A percentile compares a stretch with the other conserved stretches of the same genome.
These are phyloP conservation scores for Colletotrichum sansevieriae DNA, from an alignment of 2,329 filamentous ascomycete genomes.

Conservation along the genomic window DNA sequence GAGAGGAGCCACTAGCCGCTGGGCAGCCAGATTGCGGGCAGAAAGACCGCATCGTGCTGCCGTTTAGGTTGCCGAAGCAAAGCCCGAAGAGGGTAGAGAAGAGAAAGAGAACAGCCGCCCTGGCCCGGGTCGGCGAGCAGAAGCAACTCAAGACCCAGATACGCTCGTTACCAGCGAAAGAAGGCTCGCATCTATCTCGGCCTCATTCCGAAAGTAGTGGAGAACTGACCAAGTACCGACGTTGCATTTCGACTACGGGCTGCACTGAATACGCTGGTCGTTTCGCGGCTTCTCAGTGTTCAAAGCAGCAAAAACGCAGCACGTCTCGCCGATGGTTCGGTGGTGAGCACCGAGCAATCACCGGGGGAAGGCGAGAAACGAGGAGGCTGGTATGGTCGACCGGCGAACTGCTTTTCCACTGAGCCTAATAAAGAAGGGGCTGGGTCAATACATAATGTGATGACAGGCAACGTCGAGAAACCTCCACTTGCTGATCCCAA, in stretches of 20 bases:
- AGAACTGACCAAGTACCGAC: conserved; percentile 35
- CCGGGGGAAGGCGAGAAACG: conserved; percentile 11
- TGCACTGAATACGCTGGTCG: conserved; percentile 7
- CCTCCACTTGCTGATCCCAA: conserved; percentile 22
- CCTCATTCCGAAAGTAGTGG: conserved; percentile 37
- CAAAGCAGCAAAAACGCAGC: background rate
- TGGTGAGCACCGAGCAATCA: conserved; percentile 33
- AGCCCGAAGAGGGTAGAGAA: background rate
- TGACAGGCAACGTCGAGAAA: conserved; percentile 17
- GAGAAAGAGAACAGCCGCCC: background rate
- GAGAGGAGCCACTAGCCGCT: background rate
- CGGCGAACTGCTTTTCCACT: conserved; percentile 15
- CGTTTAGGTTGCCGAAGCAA: conserved; percentile 2
- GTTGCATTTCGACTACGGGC: conserved; percentile 25
- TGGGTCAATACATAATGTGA: conserved; percentile 18
- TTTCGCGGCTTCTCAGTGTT: conserved; percentile 9
- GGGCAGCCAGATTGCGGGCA: conserved; percentile 28
- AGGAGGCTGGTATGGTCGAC: conserved; percentile 6
- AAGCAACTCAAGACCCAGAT: conserved; percentile 3
- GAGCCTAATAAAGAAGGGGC: conserved; percentile 17
- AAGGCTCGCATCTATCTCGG: conserved; percentile 28
- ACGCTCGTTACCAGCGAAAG: background rate
- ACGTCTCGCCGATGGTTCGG: conserved; percentile 18
- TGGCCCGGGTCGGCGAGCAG: background rate
- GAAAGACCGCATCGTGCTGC: conserved; percentile 7